phyloP scores from a whole-genome alignment of 106 monocot genomes.

The Platanthera guangdongensis region DNA sequence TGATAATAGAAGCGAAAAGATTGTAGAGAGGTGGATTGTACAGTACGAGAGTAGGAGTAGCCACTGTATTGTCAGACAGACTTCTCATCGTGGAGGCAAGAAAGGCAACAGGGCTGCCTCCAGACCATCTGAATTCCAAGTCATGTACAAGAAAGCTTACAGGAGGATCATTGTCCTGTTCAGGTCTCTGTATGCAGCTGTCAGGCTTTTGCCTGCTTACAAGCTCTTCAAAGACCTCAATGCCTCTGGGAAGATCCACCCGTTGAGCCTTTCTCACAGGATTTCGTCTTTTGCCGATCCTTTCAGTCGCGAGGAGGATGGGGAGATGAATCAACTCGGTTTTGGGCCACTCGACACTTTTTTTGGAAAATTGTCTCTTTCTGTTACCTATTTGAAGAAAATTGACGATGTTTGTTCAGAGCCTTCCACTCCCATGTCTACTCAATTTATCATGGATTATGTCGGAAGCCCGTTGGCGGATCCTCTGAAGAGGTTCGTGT shows the following conservation, averaged over 20 bases:
- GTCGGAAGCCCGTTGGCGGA: slow-evolving; percentile 80
- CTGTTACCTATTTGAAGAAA: slow-evolving; percentile 48
- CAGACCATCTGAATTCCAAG: slow-evolving; percentile 28
- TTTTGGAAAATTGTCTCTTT: slow-evolving; percentile 51
- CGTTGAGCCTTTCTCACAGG: slow-evolving; percentile 61
- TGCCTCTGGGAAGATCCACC: slow-evolving; percentile 38
- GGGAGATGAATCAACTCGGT: slow-evolving; percentile 49
- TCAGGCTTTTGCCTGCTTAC: slow-evolving; percentile 77
- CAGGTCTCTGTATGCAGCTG: slow-evolving; percentile 60
- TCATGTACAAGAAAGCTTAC: slow-evolving; percentile 39
- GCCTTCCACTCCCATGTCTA: slow-evolving; percentile 28
- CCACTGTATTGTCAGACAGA: slow-evolving; percentile 5
- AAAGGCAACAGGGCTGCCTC: slow-evolving; percentile 17
- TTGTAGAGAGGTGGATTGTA: slow-evolving; percentile 59
- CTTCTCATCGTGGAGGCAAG: slow-evolving; percentile 12
- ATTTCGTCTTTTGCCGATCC: slow-evolving; percentile 71
- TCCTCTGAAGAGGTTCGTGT: slow-evolving; percentile 55
- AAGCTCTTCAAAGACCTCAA: slow-evolving; percentile 63
- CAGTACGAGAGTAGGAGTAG: slow-evolving; percentile 38
- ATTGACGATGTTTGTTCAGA: slow-evolving; percentile 48
- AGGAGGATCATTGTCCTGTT: slow-evolving; percentile 49
- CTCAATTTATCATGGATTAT: slow-evolving; percentile 76
- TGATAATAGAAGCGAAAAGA: slow-evolving; percentile 21
- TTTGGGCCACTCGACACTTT: slow-evolving; percentile 72
- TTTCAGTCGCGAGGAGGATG: slow-evolving; percentile 55